phyloP scores from a whole-genome alignment of 345 rosid genomes.

The Trapa incisa region DNA sequence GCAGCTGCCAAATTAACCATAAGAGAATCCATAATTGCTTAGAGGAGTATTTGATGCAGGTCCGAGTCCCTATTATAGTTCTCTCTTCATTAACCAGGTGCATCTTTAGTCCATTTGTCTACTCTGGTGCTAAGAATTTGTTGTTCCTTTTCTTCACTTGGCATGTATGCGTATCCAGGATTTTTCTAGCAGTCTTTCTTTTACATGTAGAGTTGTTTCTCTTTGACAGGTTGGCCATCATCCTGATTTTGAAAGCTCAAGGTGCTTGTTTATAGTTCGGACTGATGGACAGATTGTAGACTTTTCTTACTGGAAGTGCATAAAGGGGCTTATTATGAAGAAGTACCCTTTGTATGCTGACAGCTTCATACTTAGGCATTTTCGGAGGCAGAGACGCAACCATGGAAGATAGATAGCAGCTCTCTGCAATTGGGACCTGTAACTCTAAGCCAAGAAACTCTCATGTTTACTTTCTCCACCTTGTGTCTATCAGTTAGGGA shows the following conservation, averaged over 20 bases:
- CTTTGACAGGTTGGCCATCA: conserved; percentile 64
- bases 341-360: conserved; percentile 86
- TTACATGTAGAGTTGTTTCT: neutral
- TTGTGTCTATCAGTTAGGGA: neutral
- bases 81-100: neutral
- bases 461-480: neutral
- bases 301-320: conserved; percentile 98
- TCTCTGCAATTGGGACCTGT: neutral
- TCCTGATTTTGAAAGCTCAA: conserved; percentile 64
- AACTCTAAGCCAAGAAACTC: neutral
- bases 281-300: conserved; percentile 65
- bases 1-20: neutral
- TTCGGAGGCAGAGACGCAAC: conserved; percentile 40
- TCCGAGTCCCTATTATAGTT: no score
- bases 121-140: neutral
- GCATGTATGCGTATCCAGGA: neutral
- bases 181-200: no score
- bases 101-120: neutral
- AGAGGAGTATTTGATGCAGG: no score
- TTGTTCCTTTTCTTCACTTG: neutral
- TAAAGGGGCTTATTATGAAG: conserved; percentile 77
- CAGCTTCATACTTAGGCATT: conserved; percentile 82
- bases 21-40: no score
- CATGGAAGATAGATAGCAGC: conserved; percentile 32
- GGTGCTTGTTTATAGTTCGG: conserved; percentile 78